Evolutionary conservation across 192 early-diverging fungal genomes (phyloP).

Genomic region (Backusella australiensis): DNA sequence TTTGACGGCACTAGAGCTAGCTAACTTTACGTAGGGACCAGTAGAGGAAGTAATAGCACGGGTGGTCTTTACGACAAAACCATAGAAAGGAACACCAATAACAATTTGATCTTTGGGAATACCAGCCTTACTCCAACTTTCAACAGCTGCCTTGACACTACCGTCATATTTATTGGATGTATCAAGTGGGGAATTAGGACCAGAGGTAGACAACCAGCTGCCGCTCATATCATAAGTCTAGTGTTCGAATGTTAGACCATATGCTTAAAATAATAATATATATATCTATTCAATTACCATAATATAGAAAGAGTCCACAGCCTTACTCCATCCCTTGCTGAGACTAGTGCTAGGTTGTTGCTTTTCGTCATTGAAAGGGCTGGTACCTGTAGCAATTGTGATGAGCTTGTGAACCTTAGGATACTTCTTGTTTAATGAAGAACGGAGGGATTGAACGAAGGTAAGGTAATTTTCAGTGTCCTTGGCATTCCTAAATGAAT

Average conservation of each 20-base stretch:
- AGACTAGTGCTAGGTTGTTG: conserved; percentile 21
- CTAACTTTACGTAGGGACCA: not conserved
- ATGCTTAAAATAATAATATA: not conserved
- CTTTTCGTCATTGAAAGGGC: conserved; percentile 30
- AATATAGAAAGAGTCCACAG: conserved; percentile 25
- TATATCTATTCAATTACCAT: conserved; percentile 11
- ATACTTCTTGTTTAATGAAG: conserved; percentile 12
- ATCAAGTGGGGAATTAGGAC: conserved; percentile 29
- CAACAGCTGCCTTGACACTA: conserved; percentile 14
- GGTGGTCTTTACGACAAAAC: not conserved
- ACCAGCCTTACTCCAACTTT: conserved; percentile 32
- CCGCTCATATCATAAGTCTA: conserved; percentile 30
- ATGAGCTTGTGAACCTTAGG: conserved; percentile 27
- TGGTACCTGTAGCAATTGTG: conserved; percentile 36
- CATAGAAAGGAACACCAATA: conserved; percentile 47
- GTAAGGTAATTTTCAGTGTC: conserved; percentile 41
- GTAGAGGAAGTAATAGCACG: not conserved
- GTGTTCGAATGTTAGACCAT: not conserved
- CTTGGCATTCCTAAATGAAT: conserved; percentile 15
- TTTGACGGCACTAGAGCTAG: conserved; percentile 5
- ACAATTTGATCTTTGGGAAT: conserved; percentile 34
- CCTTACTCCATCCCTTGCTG: conserved; percentile 10
- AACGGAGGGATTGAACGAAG: conserved; percentile 37
- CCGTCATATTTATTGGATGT: not conserved
- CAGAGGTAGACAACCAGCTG: conserved; percentile 27